These are phyloP conservation scores for Cystobasidium tubakii DNA, from an alignment of 768 basidiomycete genomes.

Conservation along the genomic window DNA sequence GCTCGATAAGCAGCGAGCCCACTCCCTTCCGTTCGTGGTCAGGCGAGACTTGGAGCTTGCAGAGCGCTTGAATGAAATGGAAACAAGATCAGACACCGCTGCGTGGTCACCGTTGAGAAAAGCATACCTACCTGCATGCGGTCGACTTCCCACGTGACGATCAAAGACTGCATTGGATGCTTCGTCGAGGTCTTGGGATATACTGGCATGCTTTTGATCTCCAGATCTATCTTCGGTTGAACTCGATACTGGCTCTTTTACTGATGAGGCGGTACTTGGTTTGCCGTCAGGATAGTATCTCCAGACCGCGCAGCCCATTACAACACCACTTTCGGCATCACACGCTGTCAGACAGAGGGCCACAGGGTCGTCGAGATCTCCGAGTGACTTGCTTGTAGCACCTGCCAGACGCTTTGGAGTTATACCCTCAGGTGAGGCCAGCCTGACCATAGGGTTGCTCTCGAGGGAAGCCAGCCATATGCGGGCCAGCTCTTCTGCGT, in stretches of 20 bases:
- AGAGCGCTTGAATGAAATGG: background rate
- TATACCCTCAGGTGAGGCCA: constrained; percentile 6
- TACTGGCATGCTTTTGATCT: background rate
- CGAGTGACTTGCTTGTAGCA: background rate
- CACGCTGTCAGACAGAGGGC: background rate
- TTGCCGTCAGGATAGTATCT: constrained; percentile 9
- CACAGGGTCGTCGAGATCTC: background rate
- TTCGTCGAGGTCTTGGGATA: background rate
- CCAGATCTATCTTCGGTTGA: background rate
- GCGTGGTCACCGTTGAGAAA: too few species aligned
- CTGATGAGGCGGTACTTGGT: too few species aligned
- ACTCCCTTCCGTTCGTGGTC: constrained; percentile 3
- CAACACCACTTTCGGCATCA: background rate
- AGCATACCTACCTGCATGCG: background rate
- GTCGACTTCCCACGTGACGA: background rate
- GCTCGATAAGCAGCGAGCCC: background rate
- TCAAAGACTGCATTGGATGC: background rate
- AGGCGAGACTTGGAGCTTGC: background rate
- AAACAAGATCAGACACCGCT: too few species aligned
- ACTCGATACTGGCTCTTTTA: too few species aligned
- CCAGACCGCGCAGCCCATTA: constrained; percentile 14
- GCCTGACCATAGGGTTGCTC: background rate
- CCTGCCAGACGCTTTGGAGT: background rate
- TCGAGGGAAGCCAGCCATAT: constrained; percentile 12
- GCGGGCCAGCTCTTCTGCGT: background rate